phyloP scores from a whole-genome alignment of 345 rosid genomes.

The Arabidopsis thaliana region TAIR10.1 NC_003076.8:25701001-25701500 shows the following conservation, averaged over 20 bases:
- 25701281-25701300: slow-evolving; percentile 16
- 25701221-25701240: slow-evolving; percentile 15
- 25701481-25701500: neutral
- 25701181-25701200: neutral
- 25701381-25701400: neutral
- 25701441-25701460: slow-evolving; percentile 29
- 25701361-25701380: neutral
- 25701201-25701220: slow-evolving; percentile 17
- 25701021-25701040: slow-evolving; percentile 13
- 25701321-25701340: neutral
- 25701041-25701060: slow-evolving; percentile 9
- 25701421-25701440: slow-evolving; percentile 17
- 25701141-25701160: neutral
- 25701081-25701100: slow-evolving; percentile 21
- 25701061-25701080: slow-evolving; percentile 12
- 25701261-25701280: slow-evolving; percentile 37
- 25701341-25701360: slow-evolving; percentile 31
- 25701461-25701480: slow-evolving; percentile 22
- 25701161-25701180: slow-evolving; percentile 28
- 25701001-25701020: neutral
- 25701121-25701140: slow-evolving; percentile 27
- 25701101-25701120: slow-evolving; percentile 6
- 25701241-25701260: slow-evolving; percentile 35
- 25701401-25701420: neutral
- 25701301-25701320: neutral